Base-by-base conservation (phyloP, 2,329 filamentous ascomycete species). In the Diaporthe sp. region DNA sequence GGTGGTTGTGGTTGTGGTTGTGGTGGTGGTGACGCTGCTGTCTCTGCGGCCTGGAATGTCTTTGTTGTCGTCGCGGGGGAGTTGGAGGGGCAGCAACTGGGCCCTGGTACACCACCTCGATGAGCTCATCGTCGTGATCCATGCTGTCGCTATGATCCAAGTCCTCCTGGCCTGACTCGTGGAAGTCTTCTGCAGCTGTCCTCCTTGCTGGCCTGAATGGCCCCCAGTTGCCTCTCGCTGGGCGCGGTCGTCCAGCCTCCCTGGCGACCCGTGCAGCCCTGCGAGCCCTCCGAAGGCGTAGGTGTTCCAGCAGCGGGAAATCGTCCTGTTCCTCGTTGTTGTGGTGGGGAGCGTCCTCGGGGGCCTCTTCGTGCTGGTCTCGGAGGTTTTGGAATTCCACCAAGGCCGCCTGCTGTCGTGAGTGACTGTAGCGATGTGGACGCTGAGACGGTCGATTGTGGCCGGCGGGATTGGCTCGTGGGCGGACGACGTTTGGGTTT, bases 1-100 rank as follows among this genome's bases (percentile, higher is more conserved):
- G 47, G 49, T 28, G 39, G 42, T 60, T 37, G 37, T 61, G 51
- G 42, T 42, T 17, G 57, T 71, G 49, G 42, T 34, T 17, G 57
- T 71, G 49, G 57, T 67, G 5, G 44, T 57, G 37, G 37, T 58
- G 49, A 10, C n/a, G 49, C 34, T 58, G 55, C 39, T 75, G 75
- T 28, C 70, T 73, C 25, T 58, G 80, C 1, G 34, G n/a, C 65
- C 65, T 70, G 34, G 15, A 4, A n/a, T 75, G 68, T 53, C 77
- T 77, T 63, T 75, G 76, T 65, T 78, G 78, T n/a, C 51, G 73
- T 37, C 49, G 73, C 57, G 51, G 75, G 70, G 51, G 73, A 49
- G 42, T 58, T 47, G 63, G 73, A 65, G 67, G 68, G 51, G 20
- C 72, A 49, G 71, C 22, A 12, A 47, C n/a, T 10, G 25, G 37